Conservation (phyloP, 441 rosid species). For the Gossypium davidsonii region DNA sequence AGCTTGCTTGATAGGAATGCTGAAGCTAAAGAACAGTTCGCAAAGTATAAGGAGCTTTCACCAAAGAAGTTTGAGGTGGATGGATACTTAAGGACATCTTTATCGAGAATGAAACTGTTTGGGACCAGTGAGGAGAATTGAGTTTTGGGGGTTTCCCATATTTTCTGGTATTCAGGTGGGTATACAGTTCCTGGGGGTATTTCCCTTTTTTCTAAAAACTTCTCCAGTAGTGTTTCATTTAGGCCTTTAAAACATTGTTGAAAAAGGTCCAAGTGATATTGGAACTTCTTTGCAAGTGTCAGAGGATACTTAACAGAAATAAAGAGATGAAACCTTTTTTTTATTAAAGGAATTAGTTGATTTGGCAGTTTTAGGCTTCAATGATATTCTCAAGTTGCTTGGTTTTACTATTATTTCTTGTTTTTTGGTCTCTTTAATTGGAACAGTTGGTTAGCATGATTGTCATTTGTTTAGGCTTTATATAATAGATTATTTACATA, state of each 20-base stretch:
- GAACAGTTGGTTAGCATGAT: background rate
- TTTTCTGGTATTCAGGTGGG: conserved; percentile 16
- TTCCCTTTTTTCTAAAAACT: background rate
- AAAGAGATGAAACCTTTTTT: conserved; percentile 1
- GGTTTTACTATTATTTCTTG: background rate
- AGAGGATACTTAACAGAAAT: background rate
- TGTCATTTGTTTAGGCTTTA: background rate
- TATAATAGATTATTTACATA: background rate
- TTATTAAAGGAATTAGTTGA: background rate
- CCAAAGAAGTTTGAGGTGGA: conserved; percentile 76
- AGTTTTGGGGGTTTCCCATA: background rate
- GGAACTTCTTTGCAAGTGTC: background rate
- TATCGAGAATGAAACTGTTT: conserved; percentile 69
- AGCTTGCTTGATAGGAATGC: conserved; percentile 66
- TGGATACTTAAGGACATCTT: conserved; percentile 62
- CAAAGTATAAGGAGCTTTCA: conserved; percentile 66
- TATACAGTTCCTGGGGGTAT: background rate
- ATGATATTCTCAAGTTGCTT: background rate
- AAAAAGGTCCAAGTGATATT: background rate
- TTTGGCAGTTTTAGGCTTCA: background rate
- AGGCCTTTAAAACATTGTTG: background rate
- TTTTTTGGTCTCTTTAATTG: background rate
- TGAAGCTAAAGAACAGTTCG: conserved; percentile 77
- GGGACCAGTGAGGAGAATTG: conserved; percentile 42
- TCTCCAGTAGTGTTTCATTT: background rate